phyloP scores from a whole-genome alignment of 78 protist species.

The Andalucia godoyi region DNA sequence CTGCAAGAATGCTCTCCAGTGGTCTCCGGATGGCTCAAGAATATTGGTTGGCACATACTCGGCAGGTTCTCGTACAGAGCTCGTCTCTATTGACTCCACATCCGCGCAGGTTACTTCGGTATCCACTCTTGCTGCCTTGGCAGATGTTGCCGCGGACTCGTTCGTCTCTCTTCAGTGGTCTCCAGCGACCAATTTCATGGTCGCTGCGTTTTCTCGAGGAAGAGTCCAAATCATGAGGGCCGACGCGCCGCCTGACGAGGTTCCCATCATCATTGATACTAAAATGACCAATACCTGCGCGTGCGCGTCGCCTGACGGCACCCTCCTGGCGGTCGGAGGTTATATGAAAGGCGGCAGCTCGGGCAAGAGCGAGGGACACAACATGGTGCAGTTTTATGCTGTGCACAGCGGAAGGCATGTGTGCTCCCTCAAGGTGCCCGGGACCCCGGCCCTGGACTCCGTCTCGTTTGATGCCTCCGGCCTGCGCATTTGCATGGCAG shows the following conservation, averaged over 20 bases:
- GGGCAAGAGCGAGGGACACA: not conserved
- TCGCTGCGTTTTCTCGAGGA: slow-evolving; percentile 45
- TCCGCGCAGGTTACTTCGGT: no score
- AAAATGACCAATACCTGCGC: slow-evolving; percentile 15
- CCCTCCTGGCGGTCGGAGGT: slow-evolving; percentile 45
- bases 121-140: no score
- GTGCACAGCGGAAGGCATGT: slow-evolving; percentile 51
- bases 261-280: slow-evolving; percentile 57
- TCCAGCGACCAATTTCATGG: no score
- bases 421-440: slow-evolving; percentile 37
- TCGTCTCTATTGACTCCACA: no score
- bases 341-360: not conserved
- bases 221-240: slow-evolving; percentile 45
- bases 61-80: slow-evolving; percentile 28
- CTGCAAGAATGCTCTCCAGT: slow-evolving; percentile 17
- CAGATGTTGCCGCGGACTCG: no score
- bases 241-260: slow-evolving; percentile 27
- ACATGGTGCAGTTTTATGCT: slow-evolving; percentile 48
- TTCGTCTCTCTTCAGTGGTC: no score
- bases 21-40: slow-evolving; percentile 55
- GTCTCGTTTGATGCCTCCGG: slow-evolving; percentile 59
- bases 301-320: slow-evolving; percentile 53
- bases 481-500: slow-evolving; percentile 62
- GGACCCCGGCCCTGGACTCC: slow-evolving; percentile 1
- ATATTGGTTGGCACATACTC: slow-evolving; percentile 26